Evolutionary conservation across 495 filamentous ascomycete genomes (phyloP).

Genomic region (Daldinia decipiens): DNA sequence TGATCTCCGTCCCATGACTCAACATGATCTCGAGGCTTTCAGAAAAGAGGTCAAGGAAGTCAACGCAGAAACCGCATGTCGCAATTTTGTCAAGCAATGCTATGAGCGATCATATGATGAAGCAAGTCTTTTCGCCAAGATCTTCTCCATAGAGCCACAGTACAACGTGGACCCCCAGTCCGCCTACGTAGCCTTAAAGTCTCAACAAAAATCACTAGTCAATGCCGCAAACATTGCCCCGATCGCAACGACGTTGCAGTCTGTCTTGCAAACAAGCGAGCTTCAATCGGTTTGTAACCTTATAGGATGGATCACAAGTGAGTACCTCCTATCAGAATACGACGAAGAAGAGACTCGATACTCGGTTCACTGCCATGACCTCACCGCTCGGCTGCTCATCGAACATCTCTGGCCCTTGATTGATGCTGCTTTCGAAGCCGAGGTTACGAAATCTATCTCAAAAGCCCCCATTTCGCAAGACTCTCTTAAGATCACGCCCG

Average conservation of each 20-base stretch:
- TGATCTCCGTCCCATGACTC: slow-evolving; percentile 63
- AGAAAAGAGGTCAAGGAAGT: slow-evolving; percentile 56
- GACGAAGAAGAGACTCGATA: slow-evolving; percentile 78
- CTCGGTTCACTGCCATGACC: slow-evolving; percentile 74
- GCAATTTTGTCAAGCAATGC: slow-evolving; percentile 61
- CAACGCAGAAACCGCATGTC: slow-evolving; percentile 56
- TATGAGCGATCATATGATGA: slow-evolving; percentile 62
- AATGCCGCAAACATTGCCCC: slow-evolving; percentile 59
- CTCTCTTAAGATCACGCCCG: slow-evolving; percentile 55
- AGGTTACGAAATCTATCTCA: slow-evolving; percentile 61
- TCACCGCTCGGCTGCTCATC: slow-evolving; percentile 64
- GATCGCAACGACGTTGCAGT: slow-evolving; percentile 57
- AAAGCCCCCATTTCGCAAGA: slow-evolving; percentile 55
- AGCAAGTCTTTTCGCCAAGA: slow-evolving; percentile 55
- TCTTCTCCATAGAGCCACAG: slow-evolving; percentile 62
- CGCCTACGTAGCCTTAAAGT: slow-evolving; percentile 55
- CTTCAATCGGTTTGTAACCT: slow-evolving; percentile 74
- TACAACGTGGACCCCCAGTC: slow-evolving; percentile 55
- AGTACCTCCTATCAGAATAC: slow-evolving; percentile 77
- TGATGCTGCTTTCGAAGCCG: slow-evolving; percentile 61
- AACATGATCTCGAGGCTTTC: slow-evolving; percentile 64
- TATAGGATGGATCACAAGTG: slow-evolving; percentile 82
- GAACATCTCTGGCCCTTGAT: slow-evolving; percentile 64
- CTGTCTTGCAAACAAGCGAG: slow-evolving; percentile 54
- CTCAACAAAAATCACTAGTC: slow-evolving; percentile 53